These are phyloP conservation scores for Musa itinerans DNA, from an alignment of 176 grass and related monocot species.

Conservation along the genomic window DNA sequence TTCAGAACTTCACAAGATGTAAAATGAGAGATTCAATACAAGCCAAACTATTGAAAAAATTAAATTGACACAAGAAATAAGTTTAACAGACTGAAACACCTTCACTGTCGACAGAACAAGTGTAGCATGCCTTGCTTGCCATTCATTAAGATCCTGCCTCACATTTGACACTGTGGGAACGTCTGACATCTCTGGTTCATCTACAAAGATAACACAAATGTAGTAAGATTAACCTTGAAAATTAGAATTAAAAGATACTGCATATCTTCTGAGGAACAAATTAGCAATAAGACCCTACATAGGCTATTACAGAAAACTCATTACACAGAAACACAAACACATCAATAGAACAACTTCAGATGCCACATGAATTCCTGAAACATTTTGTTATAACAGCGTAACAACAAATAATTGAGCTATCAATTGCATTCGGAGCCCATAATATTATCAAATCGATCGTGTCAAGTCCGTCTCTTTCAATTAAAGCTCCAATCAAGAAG, in stretches of 20 bases:
- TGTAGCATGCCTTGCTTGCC: constrained; percentile 89
- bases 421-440: no score
- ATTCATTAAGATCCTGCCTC: constrained; percentile 96
- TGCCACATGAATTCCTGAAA: neutral
- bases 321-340: neutral
- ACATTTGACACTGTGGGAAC: constrained; percentile 87
- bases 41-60: neutral
- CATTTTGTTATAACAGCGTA: neutral
- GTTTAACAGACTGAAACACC: constrained; percentile 31
- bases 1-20: neutral
- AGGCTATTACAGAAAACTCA: neutral
- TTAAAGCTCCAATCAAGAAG: no score
- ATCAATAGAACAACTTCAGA: neutral
- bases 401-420: neutral
- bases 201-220: constrained; percentile 27
- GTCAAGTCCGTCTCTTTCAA: no score
- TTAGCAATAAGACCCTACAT: neutral
- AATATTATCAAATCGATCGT: no score
- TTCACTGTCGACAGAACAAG: constrained; percentile 85
- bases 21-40: constrained; percentile 3
- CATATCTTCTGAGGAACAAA: neutral
- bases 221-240: constrained; percentile 1
- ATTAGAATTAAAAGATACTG: neutral
- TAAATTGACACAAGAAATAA: neutral
- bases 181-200: constrained; percentile 65